These are phyloP conservation scores for Albophoma yamanashiensis DNA, from an alignment of 2,329 filamentous ascomycete species.

Conservation along the genomic window DNA sequence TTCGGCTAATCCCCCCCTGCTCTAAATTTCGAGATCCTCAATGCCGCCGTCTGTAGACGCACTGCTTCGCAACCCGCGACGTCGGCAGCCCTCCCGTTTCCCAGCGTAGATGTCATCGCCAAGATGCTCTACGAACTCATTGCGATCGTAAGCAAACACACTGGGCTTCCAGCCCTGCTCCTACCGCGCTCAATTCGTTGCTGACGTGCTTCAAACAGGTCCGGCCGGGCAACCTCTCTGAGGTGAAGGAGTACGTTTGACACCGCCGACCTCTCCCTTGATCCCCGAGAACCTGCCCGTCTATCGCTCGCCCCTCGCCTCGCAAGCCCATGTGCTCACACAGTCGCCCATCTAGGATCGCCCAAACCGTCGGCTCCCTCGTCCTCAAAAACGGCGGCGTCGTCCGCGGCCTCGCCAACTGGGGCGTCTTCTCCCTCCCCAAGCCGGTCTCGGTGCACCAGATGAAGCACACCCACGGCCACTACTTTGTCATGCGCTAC, in stretches of 20 bases:
- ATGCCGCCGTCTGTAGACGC: not conserved
- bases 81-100: slow-evolving; percentile 1
- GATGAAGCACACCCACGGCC: slow-evolving; percentile 70
- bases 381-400: slow-evolving; percentile 80
- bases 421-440: slow-evolving; percentile 85
- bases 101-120: slow-evolving; percentile 19
- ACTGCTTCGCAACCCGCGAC: slow-evolving; percentile 7
- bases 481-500: slow-evolving; percentile 98
- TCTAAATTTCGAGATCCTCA: slow-evolving; percentile 13
- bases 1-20: not conserved
- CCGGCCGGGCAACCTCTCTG: slow-evolving; percentile 76
- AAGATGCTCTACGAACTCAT: slow-evolving; percentile 96
- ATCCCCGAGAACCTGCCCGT: not conserved
- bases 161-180: not conserved
- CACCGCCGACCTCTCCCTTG: slow-evolving; percentile 4
- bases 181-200: not conserved
- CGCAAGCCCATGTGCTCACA: slow-evolving; percentile 4
- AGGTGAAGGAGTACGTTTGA: slow-evolving; percentile 81
- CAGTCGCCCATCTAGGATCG: slow-evolving; percentile 53
- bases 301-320: not conserved
- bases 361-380: slow-evolving; percentile 70
- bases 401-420: slow-evolving; percentile 86
- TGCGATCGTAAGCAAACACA: slow-evolving; percentile 61
- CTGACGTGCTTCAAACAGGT: slow-evolving; percentile 46
- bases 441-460: slow-evolving; percentile 71